Conservation (phyloP, 2,329 filamentous ascomycete species). For the Fusarium sp. region DNA sequence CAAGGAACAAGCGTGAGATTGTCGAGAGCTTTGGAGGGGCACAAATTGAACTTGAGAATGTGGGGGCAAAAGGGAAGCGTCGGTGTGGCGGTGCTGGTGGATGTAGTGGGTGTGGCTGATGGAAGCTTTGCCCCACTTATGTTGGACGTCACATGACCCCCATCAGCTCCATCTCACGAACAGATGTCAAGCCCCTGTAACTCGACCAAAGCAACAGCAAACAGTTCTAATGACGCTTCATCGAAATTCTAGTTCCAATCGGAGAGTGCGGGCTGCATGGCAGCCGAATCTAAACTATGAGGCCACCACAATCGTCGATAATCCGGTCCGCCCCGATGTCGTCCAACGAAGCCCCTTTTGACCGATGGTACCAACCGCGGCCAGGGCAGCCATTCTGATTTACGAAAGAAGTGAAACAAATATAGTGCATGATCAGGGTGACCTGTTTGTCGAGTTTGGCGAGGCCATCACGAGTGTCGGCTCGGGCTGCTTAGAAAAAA, state of each 20-base stretch:
- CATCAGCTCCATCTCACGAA: neutral
- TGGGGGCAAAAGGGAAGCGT: conserved; percentile 24
- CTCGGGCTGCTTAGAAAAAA: neutral
- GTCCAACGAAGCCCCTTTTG: neutral
- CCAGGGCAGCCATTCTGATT: neutral
- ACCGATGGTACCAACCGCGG: neutral
- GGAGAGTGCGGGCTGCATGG: neutral
- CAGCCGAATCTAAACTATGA: neutral
- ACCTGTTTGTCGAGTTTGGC: neutral
- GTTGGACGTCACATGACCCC: neutral
- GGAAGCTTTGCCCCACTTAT: conserved; percentile 14
- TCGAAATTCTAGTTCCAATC: neutral
- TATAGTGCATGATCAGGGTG: neutral
- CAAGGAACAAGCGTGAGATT: conserved; percentile 28
- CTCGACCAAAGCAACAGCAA: neutral
- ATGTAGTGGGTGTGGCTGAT: conserved; percentile 18
- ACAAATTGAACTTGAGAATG: conserved; percentile 29
- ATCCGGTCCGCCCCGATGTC: neutral
- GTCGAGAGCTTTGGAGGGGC: conserved; percentile 36
- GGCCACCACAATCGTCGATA: neutral
- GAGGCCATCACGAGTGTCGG: neutral
- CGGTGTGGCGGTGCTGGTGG: conserved; percentile 21
- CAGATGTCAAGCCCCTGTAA: neutral
- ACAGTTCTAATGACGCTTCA: neutral
- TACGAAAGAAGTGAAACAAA: neutral